These are phyloP conservation scores for Leccinum longicurvipes DNA, from an alignment of 768 basidiomycete species.

Conservation along the genomic window DNA sequence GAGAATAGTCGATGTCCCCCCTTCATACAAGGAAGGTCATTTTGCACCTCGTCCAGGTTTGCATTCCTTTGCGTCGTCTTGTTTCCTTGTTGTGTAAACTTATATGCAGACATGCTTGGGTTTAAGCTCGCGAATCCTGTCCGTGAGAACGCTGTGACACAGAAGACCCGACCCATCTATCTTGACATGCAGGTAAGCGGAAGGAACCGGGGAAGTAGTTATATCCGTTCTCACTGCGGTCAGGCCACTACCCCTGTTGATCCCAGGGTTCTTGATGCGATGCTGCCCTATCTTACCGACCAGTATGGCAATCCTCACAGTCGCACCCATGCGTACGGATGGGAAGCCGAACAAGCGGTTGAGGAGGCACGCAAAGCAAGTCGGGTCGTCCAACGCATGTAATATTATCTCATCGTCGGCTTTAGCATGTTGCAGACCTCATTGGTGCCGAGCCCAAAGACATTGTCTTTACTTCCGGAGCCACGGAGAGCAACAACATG, in stretches of 20 bases:
- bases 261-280: slow-evolving; percentile 93
- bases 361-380: slow-evolving; percentile 84
- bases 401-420: not conserved
- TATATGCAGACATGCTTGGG: slow-evolving; percentile 73
- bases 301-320: slow-evolving; percentile 98
- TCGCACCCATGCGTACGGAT: slow-evolving; percentile 97
- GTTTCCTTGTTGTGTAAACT: not conserved
- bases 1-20: slow-evolving; percentile 77
- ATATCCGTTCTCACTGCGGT: slow-evolving; percentile 5
- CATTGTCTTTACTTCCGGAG: slow-evolving; percentile 95
- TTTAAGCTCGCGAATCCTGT: slow-evolving; percentile 72
- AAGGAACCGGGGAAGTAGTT: not conserved
- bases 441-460: slow-evolving; percentile 96
- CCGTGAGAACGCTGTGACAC: slow-evolving; percentile 53
- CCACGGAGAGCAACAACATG: slow-evolving; percentile 98
- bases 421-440: slow-evolving; percentile 82
- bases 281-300: slow-evolving; percentile 94
- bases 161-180: slow-evolving; percentile 86
- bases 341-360: slow-evolving; percentile 96
- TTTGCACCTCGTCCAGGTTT: slow-evolving; percentile 70
- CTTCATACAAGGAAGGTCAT: slow-evolving; percentile 64
- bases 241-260: slow-evolving; percentile 98
- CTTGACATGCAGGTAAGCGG: slow-evolving; percentile 89
- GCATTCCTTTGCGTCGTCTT: slow-evolving; percentile 7
- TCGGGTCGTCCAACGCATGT: slow-evolving; percentile 7